Base-by-base conservation (phyloP, 768 basidiomycete species). In the Pulveroboletus sp. region DNA sequence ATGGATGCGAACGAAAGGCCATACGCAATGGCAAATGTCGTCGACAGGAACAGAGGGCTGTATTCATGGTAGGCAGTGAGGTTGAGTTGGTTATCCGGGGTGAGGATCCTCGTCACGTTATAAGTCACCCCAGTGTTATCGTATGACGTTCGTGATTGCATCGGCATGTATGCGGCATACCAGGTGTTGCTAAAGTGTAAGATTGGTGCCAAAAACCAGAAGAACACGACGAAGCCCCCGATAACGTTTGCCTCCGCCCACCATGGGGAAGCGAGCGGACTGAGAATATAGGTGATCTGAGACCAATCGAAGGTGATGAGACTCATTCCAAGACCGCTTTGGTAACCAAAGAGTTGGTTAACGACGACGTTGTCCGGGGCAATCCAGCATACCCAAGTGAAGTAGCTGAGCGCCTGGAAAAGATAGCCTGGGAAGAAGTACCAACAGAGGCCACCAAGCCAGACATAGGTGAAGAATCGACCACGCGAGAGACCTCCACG, bases 271-370 rank as follows among this genome's bases (percentile, higher is more conserved):
- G 63, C 53, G 10, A 68, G 65, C 24, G 60, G 64, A 61, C 74
- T 74, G n/a, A 59, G 62, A 42, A 74, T 73, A 47, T 79, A 87
- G 5, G 84, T 81, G 45, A 89, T 86, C 61, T 85, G 80, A 3
- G 83, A 70, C 89, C 89, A 92, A 56, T 92, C 90, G 58, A 92
- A 87, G 36, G 87, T 87, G 54, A 89, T 66, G 49, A 89, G 64
- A 55, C 83, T 83, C 84, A 90, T 87, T 35, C 84, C 82, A 55
- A 84, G 68, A 24, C 75, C 73, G 43, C 58, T 62, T 39, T 60
- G 52, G 56, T 81, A 82, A 17, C 89, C 88, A 53, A 91, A 90
- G 65, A 90, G 72, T 59, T 87, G 81, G 64, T 89, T 90, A 60
- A 92, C 76, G 44, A 65, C 72, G 47, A 84, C 52, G 58, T 88